A percentile compares a stretch with the other conserved stretches of the same genome.
Conservation (phyloP, 1,284 basidiomycete genomes). For the Clitocybe nebularis region DNA sequence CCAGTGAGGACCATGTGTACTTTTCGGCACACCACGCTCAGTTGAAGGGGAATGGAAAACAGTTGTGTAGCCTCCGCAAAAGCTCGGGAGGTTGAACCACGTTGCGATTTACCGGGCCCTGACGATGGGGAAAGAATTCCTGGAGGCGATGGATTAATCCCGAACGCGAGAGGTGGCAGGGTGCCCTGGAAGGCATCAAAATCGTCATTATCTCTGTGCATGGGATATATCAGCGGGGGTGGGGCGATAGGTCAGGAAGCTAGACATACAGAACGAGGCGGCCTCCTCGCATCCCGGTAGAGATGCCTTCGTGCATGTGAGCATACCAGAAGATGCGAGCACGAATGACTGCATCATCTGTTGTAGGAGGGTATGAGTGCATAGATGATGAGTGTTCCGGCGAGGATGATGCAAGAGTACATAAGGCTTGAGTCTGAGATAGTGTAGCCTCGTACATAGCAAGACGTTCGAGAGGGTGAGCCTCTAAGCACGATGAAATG, state of each 20-base stretch:
- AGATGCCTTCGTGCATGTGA: conserved; percentile 77
- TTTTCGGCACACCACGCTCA: conserved; percentile 68
- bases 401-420: conserved; percentile 40
- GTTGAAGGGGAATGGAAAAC: conserved; percentile 61
- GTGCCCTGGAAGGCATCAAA: conserved; percentile 64
- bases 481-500: conserved; percentile 26
- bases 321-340: conserved; percentile 85
- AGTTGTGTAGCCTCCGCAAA: conserved; percentile 26
- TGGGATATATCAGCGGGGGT: neutral
- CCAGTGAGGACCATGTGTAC: conserved; percentile 77
- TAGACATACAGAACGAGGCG: conserved; percentile 65
- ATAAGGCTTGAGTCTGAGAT: conserved; percentile 63
- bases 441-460: conserved; percentile 43
- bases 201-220: conserved; percentile 59
- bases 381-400: conserved; percentile 41
- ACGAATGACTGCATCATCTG: conserved; percentile 61
- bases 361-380: conserved; percentile 40
- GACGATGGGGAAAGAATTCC: conserved; percentile 32
- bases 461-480: conserved; percentile 37
- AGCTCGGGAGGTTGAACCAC: conserved; percentile 13
- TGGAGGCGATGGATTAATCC: conserved; percentile 25
- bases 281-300: conserved; percentile 74
- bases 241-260: conserved; percentile 8
- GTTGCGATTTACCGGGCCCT: conserved; percentile 23
- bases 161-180: conserved; percentile 42